phyloP scores from a whole-genome alignment of 768 basidiomycete genomes.

The Tulasnella sp. region DNA sequence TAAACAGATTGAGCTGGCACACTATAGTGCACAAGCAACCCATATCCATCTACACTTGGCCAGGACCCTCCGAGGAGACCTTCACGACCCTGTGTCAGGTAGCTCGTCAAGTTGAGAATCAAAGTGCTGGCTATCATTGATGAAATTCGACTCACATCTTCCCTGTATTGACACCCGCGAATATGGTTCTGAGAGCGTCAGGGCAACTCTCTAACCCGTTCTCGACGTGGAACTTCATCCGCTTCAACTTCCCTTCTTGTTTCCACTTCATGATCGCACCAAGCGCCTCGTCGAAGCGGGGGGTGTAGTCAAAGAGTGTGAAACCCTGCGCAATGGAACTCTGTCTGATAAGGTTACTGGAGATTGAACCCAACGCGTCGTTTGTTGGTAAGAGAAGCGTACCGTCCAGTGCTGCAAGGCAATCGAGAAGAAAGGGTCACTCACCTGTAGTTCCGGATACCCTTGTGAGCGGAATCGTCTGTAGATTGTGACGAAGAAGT shows the following conservation, averaged over 20 bases:
- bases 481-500: no score
- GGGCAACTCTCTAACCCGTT: constrained; percentile 67
- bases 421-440: not conserved
- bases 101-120: no score
- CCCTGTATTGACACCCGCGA: constrained; percentile 65
- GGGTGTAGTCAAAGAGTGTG: constrained; percentile 72
- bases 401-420: not conserved
- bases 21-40: no score
- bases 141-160: constrained; percentile 56
- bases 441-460: no score
- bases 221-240: constrained; percentile 62
- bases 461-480: no score
- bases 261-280: constrained; percentile 47
- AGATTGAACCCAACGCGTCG: constrained; percentile 50
- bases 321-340: constrained; percentile 78
- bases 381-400: constrained; percentile 36
- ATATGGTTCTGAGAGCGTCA: constrained; percentile 58
- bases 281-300: constrained; percentile 47
- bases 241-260: constrained; percentile 57
- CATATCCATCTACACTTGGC: no score
- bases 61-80: no score
- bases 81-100: no score
- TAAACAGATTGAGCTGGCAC: no score
- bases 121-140: no score
- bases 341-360: constrained; percentile 52